Conservation (phyloP, 805 yeast genomes). For the Priceomyces haplophilus region DNA sequence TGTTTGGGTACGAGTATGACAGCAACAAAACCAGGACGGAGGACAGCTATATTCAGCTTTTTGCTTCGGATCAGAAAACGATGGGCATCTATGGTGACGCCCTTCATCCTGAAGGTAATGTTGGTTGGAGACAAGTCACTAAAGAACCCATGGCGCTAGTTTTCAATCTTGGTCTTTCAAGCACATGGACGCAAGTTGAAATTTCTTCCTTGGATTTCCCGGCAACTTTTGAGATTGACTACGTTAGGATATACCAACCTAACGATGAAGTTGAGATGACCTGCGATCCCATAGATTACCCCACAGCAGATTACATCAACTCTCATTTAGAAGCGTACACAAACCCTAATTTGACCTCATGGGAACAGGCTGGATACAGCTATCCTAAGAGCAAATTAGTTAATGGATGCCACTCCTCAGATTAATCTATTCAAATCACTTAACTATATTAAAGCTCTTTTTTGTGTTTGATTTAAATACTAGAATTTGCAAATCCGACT, state of each 20-base stretch:
- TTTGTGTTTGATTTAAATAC: no score
- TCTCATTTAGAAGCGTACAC: constrained; percentile 65
- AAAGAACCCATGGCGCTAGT: constrained; percentile 92
- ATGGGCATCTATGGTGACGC: constrained; percentile 71
- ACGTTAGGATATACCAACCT: constrained; percentile 89
- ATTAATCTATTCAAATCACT: neutral
- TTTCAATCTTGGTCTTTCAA: constrained; percentile 85
- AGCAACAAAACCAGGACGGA: neutral
- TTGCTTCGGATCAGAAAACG: constrained; percentile 77
- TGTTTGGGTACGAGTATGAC: constrained; percentile 48
- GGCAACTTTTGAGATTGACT: constrained; percentile 69
- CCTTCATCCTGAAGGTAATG: constrained; percentile 85
- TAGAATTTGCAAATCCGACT: no score
- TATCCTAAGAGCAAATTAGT: constrained; percentile 37
- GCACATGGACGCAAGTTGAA: constrained; percentile 90
- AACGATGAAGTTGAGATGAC: constrained; percentile 54
- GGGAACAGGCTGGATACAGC: constrained; percentile 70
- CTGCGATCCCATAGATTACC: constrained; percentile 84
- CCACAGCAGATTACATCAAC: constrained; percentile 80
- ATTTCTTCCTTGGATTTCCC: constrained; percentile 85
- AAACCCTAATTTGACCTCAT: constrained; percentile 66
- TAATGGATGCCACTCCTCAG: constrained; percentile 13
- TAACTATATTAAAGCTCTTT: no score
- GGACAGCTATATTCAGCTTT: constrained; percentile 79
- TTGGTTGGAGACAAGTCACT: constrained; percentile 76